These are phyloP conservation scores for Hordeum pubiflorum DNA, from an alignment of 202 grass and related monocot species.

Conservation along the genomic window DNA sequence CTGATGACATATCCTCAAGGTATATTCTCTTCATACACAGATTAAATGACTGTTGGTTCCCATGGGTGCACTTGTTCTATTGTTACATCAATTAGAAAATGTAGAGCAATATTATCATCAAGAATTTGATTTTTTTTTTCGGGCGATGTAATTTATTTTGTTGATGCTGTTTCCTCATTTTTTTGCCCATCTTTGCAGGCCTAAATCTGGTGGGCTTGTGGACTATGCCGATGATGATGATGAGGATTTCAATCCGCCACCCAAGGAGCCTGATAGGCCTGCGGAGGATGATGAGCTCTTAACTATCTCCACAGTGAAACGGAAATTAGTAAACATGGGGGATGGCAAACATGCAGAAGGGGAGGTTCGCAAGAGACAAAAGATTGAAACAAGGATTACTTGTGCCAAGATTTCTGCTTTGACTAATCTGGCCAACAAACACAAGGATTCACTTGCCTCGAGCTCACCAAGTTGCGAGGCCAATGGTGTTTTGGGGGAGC, in stretches of 20 bases:
- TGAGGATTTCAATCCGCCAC: constrained; percentile 85
- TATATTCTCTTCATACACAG: constrained; percentile 22
- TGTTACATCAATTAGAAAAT: background rate
- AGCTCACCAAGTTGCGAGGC: constrained; percentile 17
- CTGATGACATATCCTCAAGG: constrained; percentile 48
- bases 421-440: constrained; percentile 23
- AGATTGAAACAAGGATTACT: constrained; percentile 60
- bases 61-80: background rate
- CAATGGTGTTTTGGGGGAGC: constrained; percentile 40
- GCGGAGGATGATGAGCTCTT: constrained; percentile 57
- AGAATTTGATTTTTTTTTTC: background rate
- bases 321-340: constrained; percentile 26
- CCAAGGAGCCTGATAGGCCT: constrained; percentile 54
- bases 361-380: constrained; percentile 55
- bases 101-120: background rate
- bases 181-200: constrained; percentile 35
- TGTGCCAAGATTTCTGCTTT: constrained; percentile 56
- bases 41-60: background rate
- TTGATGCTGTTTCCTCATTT: background rate
- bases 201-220: constrained; percentile 70
- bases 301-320: constrained; percentile 51
- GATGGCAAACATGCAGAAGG: constrained; percentile 43
- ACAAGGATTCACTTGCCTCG: constrained; percentile 21
- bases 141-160: background rate
- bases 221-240: constrained; percentile 92